Conservation (phyloP, 805 yeast genomes). For the Spathaspora hagerdaliae region DNA sequence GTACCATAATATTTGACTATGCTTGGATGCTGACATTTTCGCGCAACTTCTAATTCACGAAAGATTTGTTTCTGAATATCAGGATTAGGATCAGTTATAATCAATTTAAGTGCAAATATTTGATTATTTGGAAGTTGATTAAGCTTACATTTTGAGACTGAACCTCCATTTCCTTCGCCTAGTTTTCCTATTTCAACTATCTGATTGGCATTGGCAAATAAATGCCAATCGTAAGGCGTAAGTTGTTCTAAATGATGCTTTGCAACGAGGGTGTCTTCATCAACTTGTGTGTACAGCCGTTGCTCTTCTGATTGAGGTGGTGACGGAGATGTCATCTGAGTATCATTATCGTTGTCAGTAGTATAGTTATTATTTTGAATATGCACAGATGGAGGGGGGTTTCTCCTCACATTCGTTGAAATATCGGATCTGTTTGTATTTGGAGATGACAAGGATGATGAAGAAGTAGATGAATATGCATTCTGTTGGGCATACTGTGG, state of each 20-base stretch:
- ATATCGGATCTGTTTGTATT: conserved; percentile 7
- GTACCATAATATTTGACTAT: conserved; percentile 94
- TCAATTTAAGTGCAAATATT: conserved; percentile 79
- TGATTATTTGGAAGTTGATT: conserved; percentile 28
- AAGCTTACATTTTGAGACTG: conserved; percentile 75
- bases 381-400: conserved; percentile 39
- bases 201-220: conserved; percentile 50
- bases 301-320: not conserved
- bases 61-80: conserved; percentile 86
- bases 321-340: conserved; percentile 7
- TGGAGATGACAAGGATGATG: conserved; percentile 5
- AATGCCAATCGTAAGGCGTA: conserved; percentile 74
- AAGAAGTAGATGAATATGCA: conserved; percentile 2
- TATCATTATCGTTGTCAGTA: conserved; percentile 1
- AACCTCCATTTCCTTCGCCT: conserved; percentile 96
- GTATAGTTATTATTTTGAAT: conserved; percentile 8
- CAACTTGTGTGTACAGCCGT: conserved; percentile 20
- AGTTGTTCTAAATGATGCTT: conserved; percentile 35
- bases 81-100: conserved; percentile 74
- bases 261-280: conserved; percentile 27
- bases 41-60: conserved; percentile 85
- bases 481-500: not conserved
- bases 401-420: conserved; percentile 18
- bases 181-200: conserved; percentile 66
- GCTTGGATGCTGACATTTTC: conserved; percentile 73